Evolutionary conservation across 2,329 filamentous ascomycete genomes (phyloP), one percentile per base, ranked within the genome.

Genomic region (Botrytis cinerea): DNA sequence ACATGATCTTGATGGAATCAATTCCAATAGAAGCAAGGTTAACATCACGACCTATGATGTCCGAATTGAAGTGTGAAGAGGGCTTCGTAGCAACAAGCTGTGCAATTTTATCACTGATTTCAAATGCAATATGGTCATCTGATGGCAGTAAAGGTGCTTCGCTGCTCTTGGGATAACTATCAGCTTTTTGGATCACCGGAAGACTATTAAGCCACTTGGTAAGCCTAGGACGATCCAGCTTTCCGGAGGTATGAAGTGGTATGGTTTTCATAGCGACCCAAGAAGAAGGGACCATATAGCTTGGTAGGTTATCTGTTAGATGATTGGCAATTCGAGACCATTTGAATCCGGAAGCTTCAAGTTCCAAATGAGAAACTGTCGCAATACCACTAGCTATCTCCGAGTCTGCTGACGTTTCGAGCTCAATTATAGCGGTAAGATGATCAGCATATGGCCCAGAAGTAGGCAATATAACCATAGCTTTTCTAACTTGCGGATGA

Each of bases 141-240:
- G 48, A 32, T n/a, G n/a, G 38, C 8, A 72, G 28, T 14, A 59
- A 59, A 46, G 61, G 48, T n/a, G 38, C 45, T 28, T 72, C 38
- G 48, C 16, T 40, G 28, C 70, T 67, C 20, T n/a, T 59, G 25
- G 61, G 40, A 14, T 45, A 72, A 22, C 43, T 45, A 9, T 59
- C 61, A 22, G 25, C 16, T 43, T n/a, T 51, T 35, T 45, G 32
- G 20, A 46, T 54, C 48, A 46, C 14, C 0, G 48, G 61, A 20
- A 72, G 61, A 38, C 46, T 60, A 12, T 9, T 43, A 16, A 73
- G 32, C 75, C 75, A 77, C 35, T 59, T 73, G 8, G 48, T 43
- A 12, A 83, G 78, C 25, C 79, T 76, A 75, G 84, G 84, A 32
- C 81, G 79, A 64, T 82, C 81, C 1, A 79, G 75, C 73, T 82